Percentiles rank a stretch among this genome's conserved stretches.
Evolutionary conservation across 1,284 basidiomycete species (phyloP).

Genomic region (Cryptococcus sp.): DNA sequence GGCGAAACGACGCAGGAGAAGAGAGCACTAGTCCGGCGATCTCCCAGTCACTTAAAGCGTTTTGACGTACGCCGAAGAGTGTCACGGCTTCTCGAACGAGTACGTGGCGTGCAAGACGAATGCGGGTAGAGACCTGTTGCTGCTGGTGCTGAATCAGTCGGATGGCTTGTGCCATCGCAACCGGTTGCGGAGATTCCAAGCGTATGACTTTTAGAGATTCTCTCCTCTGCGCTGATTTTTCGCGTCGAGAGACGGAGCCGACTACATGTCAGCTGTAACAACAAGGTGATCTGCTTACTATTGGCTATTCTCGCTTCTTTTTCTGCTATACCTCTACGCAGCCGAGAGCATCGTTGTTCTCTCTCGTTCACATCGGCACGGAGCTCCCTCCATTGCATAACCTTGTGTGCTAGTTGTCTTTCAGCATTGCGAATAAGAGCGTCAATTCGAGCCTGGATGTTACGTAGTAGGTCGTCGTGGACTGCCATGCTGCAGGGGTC

Average conservation of each 20-base stretch:
- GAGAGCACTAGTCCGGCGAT: conserved; percentile 42
- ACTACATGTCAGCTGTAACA: not conserved
- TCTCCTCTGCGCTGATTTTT: too few species aligned
- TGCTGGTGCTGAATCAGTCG: conserved; percentile 18
- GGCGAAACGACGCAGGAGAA: conserved; percentile 32
- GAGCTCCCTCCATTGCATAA: conserved; percentile 34
- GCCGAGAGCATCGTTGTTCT: conserved; percentile 23
- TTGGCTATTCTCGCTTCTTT: conserved; percentile 11
- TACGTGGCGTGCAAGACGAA: conserved; percentile 41
- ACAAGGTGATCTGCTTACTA: conserved; percentile 12
- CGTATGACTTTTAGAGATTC: not conserved
- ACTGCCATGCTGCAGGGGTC: conserved; percentile 16
- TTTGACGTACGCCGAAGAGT: conserved; percentile 39
- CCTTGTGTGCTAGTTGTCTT: conserved; percentile 8
- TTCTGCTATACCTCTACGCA: conserved; percentile 17
- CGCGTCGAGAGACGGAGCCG: not conserved
- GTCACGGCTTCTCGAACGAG: conserved; percentile 41
- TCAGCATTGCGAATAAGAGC: conserved; percentile 17
- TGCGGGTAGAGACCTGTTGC: conserved; percentile 24
- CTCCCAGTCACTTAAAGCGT: conserved; percentile 28
- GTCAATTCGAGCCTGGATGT: conserved; percentile 18
- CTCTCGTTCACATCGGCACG: conserved; percentile 34
- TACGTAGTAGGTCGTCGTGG: conserved; percentile 13
- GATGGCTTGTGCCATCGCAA: conserved; percentile 1
- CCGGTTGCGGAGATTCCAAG: not conserved